Evolutionary conservation across 306 rosid species (phyloP), one percentile per base, ranked within the genome.

Genomic region (Geum urbanum): DNA sequence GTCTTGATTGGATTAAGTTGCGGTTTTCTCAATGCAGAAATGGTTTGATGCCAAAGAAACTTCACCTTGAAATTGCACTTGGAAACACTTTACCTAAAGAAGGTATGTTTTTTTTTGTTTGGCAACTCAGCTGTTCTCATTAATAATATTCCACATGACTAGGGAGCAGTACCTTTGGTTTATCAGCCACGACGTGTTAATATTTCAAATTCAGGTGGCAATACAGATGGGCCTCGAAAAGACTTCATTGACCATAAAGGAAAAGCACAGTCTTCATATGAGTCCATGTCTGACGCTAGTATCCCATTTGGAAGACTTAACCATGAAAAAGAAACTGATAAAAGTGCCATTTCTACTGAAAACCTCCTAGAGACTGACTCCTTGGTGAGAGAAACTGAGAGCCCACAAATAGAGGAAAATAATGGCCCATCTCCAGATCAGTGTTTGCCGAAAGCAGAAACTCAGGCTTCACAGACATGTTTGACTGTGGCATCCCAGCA

Each of bases 61-160:
- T 91, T 79, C 99, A 95, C 85, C 99, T 95, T 77, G 99, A 95
- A 65, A 89, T 95, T 82, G 99, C 99, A 10, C 88, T 95, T 9
- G 99, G 99, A 72, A 80, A 81, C 62, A 57, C 72, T 69, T 81
- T 81, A 74, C 79, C 91, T 47, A 89, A 88, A 84, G 97, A 94
- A 77, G 97, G 99, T 88, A 52, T 32, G 37, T 32, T 32, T 56
- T 72, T 19, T 67, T 70, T 73, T 45, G 7, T 41, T 69, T 63
- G 14, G 14, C 1, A 37, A 35, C 16, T 11, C 12, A 19, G 22
- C 3, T n/a, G 37, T 44, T 8, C 49, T 72, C 13, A 22, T 56
- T 27, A 24, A 60, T 58, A 9, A 39, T 50, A 40, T 51, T 27
- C 51, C 40, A 62, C n/a, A 62, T 40, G 45, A 40, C 72, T 16